These are phyloP conservation scores for Rhododendron williamsianum DNA, from an alignment of 148 eudicot genomes.

Conservation along the genomic window DNA sequence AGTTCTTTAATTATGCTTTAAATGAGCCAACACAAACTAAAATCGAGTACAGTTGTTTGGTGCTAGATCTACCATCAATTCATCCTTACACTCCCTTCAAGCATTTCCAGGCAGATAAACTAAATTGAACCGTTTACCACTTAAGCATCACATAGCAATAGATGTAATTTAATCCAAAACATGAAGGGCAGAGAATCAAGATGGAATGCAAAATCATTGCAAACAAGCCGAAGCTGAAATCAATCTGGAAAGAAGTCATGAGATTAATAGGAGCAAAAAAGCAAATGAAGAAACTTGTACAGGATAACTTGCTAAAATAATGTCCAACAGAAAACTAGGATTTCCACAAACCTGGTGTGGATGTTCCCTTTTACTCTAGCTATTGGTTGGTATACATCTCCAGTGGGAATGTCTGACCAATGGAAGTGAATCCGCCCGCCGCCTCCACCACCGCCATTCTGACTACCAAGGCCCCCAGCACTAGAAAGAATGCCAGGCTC, in stretches of 20 bases:
- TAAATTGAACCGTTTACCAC: background rate
- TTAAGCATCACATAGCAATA: background rate
- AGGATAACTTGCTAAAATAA: background rate
- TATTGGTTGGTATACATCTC: conserved; percentile 74
- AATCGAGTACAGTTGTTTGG: background rate
- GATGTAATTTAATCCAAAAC: conserved; percentile 1
- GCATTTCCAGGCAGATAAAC: background rate
- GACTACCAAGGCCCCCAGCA: conserved; percentile 82
- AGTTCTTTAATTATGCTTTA: background rate
- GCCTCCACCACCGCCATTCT: conserved; percentile 90
- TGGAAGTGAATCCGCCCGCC: conserved; percentile 96
- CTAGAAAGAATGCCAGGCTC: conserved; percentile 59
- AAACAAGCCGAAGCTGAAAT: background rate
- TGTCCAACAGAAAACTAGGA: background rate
- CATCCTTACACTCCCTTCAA: background rate
- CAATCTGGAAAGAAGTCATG: background rate
- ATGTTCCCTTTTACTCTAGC: conserved; percentile 62
- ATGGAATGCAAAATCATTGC: background rate
- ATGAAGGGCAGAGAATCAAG: background rate
- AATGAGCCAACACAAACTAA: background rate
- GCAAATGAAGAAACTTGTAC: background rate
- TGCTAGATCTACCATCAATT: background rate
- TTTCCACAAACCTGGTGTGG: conserved; percentile 39
- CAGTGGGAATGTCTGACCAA: conserved; percentile 78
- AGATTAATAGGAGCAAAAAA: background rate